Evolutionary conservation across 768 basidiomycete species (phyloP).

Genomic region (Pleurotus sapidus): DNA sequence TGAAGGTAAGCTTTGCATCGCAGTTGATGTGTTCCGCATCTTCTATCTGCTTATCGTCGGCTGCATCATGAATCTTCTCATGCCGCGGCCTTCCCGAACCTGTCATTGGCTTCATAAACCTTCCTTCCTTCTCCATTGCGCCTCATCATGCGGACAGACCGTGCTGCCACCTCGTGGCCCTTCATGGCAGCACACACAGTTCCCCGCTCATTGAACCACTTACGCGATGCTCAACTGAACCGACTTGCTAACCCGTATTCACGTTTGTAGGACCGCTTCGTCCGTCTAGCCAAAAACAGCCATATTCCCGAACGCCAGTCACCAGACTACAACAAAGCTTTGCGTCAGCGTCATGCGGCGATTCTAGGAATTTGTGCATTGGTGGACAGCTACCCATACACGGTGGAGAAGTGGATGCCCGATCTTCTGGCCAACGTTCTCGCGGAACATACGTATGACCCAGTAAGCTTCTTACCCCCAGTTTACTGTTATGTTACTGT

Average conservation of each 20-base stretch:
- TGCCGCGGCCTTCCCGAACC: no score
- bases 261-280: conserved; percentile 64
- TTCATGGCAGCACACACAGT: no score
- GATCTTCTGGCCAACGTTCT: conserved; percentile 75
- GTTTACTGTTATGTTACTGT: background rate
- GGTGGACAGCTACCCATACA: conserved; percentile 93
- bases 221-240: background rate
- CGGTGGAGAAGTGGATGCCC: conserved; percentile 93
- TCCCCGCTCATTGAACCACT: background rate
- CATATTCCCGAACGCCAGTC: conserved; percentile 64
- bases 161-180: background rate
- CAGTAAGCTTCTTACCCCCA: conserved; percentile 38
- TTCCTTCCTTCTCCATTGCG: background rate
- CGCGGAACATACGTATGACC: conserved; percentile 84
- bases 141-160: background rate
- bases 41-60: no score
- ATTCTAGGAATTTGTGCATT: conserved; percentile 93
- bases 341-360: conserved; percentile 84
- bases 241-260: conserved; percentile 3
- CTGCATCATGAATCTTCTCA: no score
- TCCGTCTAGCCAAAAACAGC: conserved; percentile 66
- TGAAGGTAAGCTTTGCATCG: conserved; percentile 47
- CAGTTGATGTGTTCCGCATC: no score
- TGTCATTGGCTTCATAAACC: background rate
- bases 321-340: conserved; percentile 61